A percentile compares a stretch with the other conserved stretches of the same genome.
phyloP scores from a whole-genome alignment of 805 yeast genomes.

The Suhomyces vadensis region DNA sequence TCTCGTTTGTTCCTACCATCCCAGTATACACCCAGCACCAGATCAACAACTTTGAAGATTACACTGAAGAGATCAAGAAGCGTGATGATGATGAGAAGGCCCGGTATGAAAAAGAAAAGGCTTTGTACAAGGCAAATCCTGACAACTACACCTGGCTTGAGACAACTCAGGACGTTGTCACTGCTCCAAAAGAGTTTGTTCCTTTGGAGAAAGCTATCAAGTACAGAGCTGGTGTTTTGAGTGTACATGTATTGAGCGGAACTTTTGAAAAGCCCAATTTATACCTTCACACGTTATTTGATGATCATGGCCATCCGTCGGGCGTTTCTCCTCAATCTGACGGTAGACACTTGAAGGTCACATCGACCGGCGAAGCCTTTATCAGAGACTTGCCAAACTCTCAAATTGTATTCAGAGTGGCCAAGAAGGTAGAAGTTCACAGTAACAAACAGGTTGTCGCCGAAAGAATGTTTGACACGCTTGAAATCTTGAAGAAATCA shows the following conservation, averaged over 20 bases:
- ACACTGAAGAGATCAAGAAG: conserved; percentile 35
- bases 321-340: conserved; percentile 51
- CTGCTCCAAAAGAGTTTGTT: conserved; percentile 43
- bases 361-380: conserved; percentile 59
- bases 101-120: conserved; percentile 51
- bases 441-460: conserved; percentile 50
- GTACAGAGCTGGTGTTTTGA: conserved; percentile 63
- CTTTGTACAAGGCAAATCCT: conserved; percentile 57
- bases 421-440: conserved; percentile 51
- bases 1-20: conserved; percentile 64
- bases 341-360: conserved; percentile 43
- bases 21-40: conserved; percentile 65
- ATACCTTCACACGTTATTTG: conserved; percentile 60
- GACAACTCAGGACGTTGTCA: conserved; percentile 36
- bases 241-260: conserved; percentile 55
- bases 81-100: conserved; percentile 40
- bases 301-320: conserved; percentile 63
- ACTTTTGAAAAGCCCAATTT: conserved; percentile 47
- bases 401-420: conserved; percentile 53
- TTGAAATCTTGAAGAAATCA: conserved; percentile 54
- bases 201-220: conserved; percentile 53
- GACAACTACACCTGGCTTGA: conserved; percentile 66
- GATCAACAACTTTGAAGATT: conserved; percentile 45
- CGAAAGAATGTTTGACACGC: conserved; percentile 51
- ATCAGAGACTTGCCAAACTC: conserved; percentile 72